Evolutionary conservation across 495 filamentous ascomycete species (phyloP).

Genomic region (Penicillium taxi): DNA sequence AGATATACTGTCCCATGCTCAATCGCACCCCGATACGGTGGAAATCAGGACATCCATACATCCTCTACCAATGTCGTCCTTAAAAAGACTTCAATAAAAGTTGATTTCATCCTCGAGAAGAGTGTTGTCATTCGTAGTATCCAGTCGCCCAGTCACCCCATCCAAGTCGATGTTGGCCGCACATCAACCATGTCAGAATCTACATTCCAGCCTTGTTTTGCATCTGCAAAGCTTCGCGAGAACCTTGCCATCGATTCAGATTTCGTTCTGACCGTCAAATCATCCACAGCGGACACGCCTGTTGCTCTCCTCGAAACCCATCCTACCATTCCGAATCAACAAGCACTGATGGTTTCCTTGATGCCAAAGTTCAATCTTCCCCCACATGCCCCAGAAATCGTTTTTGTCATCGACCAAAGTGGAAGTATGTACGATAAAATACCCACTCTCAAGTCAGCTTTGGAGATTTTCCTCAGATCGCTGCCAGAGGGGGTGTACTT

Average conservation of each 20-base stretch:
- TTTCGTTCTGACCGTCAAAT: slow-evolving; percentile 48
- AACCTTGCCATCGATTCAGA: slow-evolving; percentile 22
- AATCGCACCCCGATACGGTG: slow-evolving; percentile 15
- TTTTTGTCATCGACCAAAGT: slow-evolving; percentile 64
- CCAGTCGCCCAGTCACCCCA: slow-evolving; percentile 59
- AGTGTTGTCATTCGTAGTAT: slow-evolving; percentile 49
- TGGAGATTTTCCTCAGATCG: slow-evolving; percentile 62
- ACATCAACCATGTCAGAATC: slow-evolving; percentile 33
- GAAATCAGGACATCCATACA: not conserved
- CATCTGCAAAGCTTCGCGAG: slow-evolving; percentile 48
- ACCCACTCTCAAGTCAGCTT: slow-evolving; percentile 44
- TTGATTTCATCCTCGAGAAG: slow-evolving; percentile 52
- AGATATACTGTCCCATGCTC: slow-evolving; percentile 10
- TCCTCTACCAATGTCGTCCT: not conserved
- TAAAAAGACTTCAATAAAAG: slow-evolving; percentile 48
- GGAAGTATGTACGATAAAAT: slow-evolving; percentile 58
- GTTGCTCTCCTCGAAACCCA: slow-evolving; percentile 57
- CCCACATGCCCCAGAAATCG: slow-evolving; percentile 49
- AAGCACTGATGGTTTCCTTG: slow-evolving; percentile 58
- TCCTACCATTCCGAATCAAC: slow-evolving; percentile 49
- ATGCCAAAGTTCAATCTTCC: slow-evolving; percentile 58
- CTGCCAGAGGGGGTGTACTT: slow-evolving; percentile 60
- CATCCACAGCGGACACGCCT: slow-evolving; percentile 47
- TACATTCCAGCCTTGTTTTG: slow-evolving; percentile 44
- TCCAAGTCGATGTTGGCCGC: slow-evolving; percentile 53